These are phyloP conservation scores for Ogataea ganodermae DNA, from an alignment of 805 yeast genomes.

Conservation along the genomic window DNA sequence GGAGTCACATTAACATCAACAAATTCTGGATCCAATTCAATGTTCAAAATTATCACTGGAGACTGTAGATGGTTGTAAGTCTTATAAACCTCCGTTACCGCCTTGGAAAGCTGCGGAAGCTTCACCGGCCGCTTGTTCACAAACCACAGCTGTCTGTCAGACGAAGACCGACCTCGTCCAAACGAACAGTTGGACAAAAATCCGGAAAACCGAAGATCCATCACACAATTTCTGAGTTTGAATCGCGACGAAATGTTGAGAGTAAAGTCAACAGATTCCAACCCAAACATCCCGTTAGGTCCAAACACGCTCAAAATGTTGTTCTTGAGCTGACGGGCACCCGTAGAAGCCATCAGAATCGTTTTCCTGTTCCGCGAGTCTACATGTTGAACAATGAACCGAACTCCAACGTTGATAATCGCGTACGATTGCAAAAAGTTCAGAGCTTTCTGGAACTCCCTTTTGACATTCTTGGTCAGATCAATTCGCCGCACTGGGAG, in stretches of 20 bases:
- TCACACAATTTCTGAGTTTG: constrained; percentile 32
- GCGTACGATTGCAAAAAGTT: constrained; percentile 66
- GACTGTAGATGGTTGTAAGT: constrained; percentile 69
- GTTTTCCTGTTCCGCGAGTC: constrained; percentile 50
- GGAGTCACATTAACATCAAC: constrained; percentile 92
- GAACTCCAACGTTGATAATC: constrained; percentile 56
- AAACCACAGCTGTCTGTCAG: constrained; percentile 75
- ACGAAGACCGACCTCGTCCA: constrained; percentile 71
- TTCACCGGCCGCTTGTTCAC: constrained; percentile 77
- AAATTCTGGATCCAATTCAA: constrained; percentile 50
- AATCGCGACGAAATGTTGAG: constrained; percentile 38
- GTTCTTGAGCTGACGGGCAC: constrained; percentile 47
- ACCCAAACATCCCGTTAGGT: constrained; percentile 57
- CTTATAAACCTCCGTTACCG: constrained; percentile 73
- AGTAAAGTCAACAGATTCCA: constrained; percentile 49
- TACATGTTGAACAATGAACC: constrained; percentile 61
- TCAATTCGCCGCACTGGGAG: constrained; percentile 85
- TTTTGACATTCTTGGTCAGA: constrained; percentile 62
- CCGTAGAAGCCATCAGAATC: constrained; percentile 60
- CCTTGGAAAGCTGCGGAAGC: constrained; percentile 54
- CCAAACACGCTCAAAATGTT: constrained; percentile 75
- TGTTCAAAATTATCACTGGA: constrained; percentile 68
- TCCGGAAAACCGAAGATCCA: constrained; percentile 51
- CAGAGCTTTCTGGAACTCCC: constrained; percentile 74
- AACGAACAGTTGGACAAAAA: constrained; percentile 73